Evolutionary conservation across 1,284 basidiomycete species (phyloP).

Genomic region (Malassezia brasiliensis): DNA sequence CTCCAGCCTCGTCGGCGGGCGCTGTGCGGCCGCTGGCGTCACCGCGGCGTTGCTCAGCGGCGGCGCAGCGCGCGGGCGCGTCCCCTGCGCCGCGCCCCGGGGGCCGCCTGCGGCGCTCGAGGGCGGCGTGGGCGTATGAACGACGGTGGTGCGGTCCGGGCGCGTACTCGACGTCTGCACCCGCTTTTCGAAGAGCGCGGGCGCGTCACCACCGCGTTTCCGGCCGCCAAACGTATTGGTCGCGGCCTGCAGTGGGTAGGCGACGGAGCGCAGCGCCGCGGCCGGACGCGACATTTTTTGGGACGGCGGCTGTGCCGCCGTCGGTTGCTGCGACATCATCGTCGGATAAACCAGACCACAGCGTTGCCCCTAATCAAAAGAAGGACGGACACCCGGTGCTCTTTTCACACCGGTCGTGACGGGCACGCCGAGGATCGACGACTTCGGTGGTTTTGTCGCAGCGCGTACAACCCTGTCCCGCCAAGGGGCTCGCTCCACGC

Average conservation of each 20-base stretch:
- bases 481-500: no score
- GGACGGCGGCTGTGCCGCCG: constrained; percentile 1
- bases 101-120: background rate
- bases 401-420: no score
- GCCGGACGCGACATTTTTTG: constrained; percentile 12
- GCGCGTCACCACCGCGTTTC: constrained; percentile 4
- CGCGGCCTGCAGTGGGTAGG: constrained; percentile 13
- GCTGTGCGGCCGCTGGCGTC: background rate
- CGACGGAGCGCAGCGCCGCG: constrained; percentile 14
- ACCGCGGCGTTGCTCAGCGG: constrained; percentile 1
- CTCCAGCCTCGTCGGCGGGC: constrained; percentile 36
- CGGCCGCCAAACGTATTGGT: constrained; percentile 15
- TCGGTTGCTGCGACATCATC: background rate
- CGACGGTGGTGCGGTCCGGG: background rate
- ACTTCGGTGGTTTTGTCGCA: no score
- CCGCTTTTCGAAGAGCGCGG: constrained; percentile 7
- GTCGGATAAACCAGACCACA: background rate
- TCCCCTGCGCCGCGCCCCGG: background rate
- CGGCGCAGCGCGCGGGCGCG: constrained; percentile 6
- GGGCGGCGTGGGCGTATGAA: background rate
- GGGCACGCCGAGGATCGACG: no score
- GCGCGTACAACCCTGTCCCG: no score
- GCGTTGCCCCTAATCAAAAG: background rate
- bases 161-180: background rate
- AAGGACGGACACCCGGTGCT: background rate